These are phyloP conservation scores for Diaporthe vexans DNA, from an alignment of 2,329 filamentous ascomycete genomes.

Conservation along the genomic window DNA sequence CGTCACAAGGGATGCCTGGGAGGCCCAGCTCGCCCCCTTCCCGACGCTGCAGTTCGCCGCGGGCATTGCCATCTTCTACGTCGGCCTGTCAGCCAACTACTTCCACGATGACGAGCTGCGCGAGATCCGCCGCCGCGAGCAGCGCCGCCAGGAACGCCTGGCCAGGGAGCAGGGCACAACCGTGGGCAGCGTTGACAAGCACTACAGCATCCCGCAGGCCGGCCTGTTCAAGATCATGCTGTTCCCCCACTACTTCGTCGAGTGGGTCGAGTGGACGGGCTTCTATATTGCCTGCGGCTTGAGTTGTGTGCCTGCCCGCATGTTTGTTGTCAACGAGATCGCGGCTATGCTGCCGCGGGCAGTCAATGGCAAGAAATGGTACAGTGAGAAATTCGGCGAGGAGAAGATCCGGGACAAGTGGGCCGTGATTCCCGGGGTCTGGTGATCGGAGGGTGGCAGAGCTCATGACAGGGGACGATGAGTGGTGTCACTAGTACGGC, in stretches of 20 bases:
- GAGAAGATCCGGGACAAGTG: conserved; percentile 82
- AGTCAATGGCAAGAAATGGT: conserved; percentile 86
- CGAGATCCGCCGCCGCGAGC: conserved; percentile 82
- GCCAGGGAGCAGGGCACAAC: conserved; percentile 51
- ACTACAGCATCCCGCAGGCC: conserved; percentile 88
- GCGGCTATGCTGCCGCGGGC: conserved; percentile 92
- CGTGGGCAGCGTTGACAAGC: conserved; percentile 73
- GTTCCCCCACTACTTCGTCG: conserved; percentile 94
- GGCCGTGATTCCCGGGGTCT: conserved; percentile 75
- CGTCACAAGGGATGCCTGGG: conserved; percentile 68
- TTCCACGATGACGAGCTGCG: conserved; percentile 92
- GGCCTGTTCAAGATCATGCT: conserved; percentile 87
- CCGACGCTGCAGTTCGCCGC: conserved; percentile 63
- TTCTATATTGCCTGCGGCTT: conserved; percentile 83
- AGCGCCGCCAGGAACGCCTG: conserved; percentile 66
- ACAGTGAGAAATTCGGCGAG: conserved; percentile 87
- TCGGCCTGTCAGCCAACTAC: conserved; percentile 85
- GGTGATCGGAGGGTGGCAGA: conserved; percentile 30
- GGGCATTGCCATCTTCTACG: conserved; percentile 81
- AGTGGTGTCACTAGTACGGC: background rate
- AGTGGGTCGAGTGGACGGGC: conserved; percentile 96
- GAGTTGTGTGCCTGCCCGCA: conserved; percentile 79
- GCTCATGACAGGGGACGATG: background rate
- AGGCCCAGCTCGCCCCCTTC: conserved; percentile 53
- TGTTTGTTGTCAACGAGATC: conserved; percentile 89